These are phyloP conservation scores for Acacia pycnantha DNA, from an alignment of 331 rosid genomes.

Conservation along the genomic window DNA sequence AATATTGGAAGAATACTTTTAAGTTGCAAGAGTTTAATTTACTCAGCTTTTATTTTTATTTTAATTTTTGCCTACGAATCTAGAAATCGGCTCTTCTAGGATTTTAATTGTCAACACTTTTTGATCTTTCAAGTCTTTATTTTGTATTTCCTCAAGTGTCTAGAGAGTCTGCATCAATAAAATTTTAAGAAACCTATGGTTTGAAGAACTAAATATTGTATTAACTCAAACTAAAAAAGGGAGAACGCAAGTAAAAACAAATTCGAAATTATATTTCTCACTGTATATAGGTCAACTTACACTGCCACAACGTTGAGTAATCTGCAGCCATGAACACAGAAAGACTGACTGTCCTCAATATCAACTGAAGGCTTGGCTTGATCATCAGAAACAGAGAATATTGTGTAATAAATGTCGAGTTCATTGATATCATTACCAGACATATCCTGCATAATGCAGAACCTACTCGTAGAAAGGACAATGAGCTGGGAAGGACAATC, in stretches of 20 bases:
- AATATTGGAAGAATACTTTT: too few species aligned
- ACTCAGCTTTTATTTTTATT: too few species aligned
- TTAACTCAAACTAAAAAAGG: not conserved
- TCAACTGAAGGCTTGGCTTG: not conserved
- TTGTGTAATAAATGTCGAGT: not conserved
- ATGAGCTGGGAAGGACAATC: fast-evolving
- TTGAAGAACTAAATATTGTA: too few species aligned
- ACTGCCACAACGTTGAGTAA: not conserved
- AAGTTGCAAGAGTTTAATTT: too few species aligned
- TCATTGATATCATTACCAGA: too few species aligned
- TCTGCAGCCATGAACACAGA: not conserved
- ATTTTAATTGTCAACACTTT: too few species aligned
- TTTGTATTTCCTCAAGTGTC: too few species aligned
- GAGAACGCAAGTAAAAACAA: not conserved
- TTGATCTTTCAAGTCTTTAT: too few species aligned
- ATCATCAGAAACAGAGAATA: not conserved
- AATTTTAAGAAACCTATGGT: too few species aligned
- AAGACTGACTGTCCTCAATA: not conserved
- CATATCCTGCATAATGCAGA: not conserved
- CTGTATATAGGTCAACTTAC: not conserved
- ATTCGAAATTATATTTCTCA: not conserved
- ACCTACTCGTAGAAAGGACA: not conserved
- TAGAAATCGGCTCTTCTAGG: too few species aligned
- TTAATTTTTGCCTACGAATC: too few species aligned
- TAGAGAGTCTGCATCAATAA: too few species aligned